phyloP scores from a whole-genome alignment of 768 basidiomycete species.

The Favolaschia claudopus region DNA sequence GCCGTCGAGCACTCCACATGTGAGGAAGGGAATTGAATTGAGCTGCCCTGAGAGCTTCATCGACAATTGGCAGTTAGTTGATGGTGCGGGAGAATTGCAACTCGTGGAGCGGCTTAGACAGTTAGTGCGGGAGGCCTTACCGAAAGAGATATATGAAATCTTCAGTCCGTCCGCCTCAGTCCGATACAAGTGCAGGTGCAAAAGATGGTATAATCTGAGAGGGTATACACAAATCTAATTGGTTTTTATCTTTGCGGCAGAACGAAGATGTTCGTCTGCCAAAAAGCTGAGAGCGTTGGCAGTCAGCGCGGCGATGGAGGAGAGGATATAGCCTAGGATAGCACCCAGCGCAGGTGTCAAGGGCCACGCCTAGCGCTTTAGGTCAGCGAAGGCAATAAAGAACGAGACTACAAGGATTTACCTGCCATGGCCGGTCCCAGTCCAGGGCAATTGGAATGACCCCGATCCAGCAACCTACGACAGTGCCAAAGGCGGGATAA shows the following conservation, averaged over 20 bases:
- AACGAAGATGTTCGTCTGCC: conserved; percentile 45
- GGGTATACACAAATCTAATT: conserved; percentile 16
- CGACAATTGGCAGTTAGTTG: too few relatives aligned
- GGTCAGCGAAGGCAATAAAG: conserved; percentile 6
- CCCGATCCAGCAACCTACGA: conserved; percentile 83
- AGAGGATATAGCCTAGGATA: conserved; percentile 69
- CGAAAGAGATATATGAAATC: too few relatives aligned
- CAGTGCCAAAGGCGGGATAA: conserved; percentile 77
- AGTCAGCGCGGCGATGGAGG: conserved; percentile 62
- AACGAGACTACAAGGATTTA: conserved; percentile 40
- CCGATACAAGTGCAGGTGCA: too few relatives aligned
- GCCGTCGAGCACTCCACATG: too few relatives aligned
- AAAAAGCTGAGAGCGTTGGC: conserved; percentile 48
- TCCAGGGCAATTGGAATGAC: conserved; percentile 89
- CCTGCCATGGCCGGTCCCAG: conserved; percentile 99
- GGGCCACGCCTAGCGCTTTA: conserved; percentile 73
- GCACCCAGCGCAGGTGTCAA: conserved; percentile 79
- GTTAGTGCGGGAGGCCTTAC: too few relatives aligned
- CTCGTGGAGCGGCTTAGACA: too few relatives aligned
- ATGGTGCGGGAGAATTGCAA: too few relatives aligned
- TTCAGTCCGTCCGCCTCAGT: too few relatives aligned
- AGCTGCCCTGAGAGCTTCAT: too few relatives aligned
- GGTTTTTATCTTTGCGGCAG: conserved; percentile 31
- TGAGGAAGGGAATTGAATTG: too few relatives aligned
- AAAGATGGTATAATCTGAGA: not conserved